Conservation (phyloP, 164 flowering plant species). For the Dillenia turbinata region DNA sequence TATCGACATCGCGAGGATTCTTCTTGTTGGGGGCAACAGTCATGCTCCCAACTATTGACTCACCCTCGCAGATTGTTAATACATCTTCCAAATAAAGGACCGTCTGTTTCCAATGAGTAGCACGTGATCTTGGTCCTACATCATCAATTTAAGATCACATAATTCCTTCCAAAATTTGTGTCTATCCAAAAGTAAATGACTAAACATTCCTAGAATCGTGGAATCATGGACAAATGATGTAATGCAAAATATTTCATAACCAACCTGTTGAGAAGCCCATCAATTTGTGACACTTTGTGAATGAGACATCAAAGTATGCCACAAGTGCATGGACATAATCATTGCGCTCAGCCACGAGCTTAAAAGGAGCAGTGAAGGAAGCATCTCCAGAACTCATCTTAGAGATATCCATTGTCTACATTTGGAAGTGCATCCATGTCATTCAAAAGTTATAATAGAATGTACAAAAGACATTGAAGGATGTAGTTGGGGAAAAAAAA, state of each 20-base stretch:
- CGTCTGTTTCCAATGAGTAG: conserved; percentile 98
- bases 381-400: conserved; percentile 92
- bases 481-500: background rate
- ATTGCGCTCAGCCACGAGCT: conserved; percentile 85
- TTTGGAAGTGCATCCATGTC: background rate
- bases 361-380: conserved; percentile 90
- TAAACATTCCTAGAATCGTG: background rate
- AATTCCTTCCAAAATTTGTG: background rate
- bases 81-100: conserved; percentile 94
- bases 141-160: background rate
- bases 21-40: conserved; percentile 84
- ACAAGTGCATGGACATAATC: conserved; percentile 97
- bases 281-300: conserved; percentile 83
- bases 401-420: conserved; percentile 95
- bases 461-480: background rate
- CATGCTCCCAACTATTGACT: conserved; percentile 70
- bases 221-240: background rate
- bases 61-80: conserved; percentile 84
- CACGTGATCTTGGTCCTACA: conserved; percentile 87
- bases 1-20: conserved; percentile 92
- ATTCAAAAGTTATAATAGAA: background rate
- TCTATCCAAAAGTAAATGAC: background rate
- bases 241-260: background rate
- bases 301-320: conserved; percentile 93
- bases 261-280: conserved; percentile 95